Percentiles rank a stretch among this genome's conserved stretches.
Conservation (phyloP, 108 stramenopile genomes). For the Cafeteria roenbergensis region DNA sequence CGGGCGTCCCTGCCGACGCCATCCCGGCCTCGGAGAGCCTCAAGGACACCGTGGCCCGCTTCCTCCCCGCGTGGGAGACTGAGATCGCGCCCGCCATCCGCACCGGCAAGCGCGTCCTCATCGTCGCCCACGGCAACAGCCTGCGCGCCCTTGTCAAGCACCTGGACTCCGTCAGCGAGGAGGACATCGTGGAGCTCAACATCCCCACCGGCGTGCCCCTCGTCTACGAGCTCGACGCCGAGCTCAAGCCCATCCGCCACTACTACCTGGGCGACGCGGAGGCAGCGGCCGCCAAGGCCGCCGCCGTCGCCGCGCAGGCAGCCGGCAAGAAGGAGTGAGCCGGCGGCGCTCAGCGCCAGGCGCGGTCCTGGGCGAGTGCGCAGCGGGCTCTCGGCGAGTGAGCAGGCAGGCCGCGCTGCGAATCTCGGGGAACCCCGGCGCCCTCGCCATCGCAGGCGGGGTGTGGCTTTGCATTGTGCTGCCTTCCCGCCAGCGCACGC, state of each 20-base stretch:
- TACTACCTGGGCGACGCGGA: constrained; percentile 11
- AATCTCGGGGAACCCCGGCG: no score
- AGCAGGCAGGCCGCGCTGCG: no score
- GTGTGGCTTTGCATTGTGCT: no score
- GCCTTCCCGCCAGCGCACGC: no score
- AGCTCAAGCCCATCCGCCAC: constrained; percentile 8
- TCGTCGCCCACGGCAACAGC: constrained; percentile 96
- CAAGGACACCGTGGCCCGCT: constrained; percentile 73
- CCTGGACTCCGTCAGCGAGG: constrained; percentile 76
- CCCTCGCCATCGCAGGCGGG: no score
- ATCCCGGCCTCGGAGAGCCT: constrained; percentile 51
- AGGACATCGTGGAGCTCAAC: constrained; percentile 52
- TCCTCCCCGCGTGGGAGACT: constrained; percentile 77
- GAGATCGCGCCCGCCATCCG: constrained; percentile 70
- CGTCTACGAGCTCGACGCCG: constrained; percentile 47
- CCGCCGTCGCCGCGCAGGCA: constrained; percentile 7
- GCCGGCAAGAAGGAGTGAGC: no score
- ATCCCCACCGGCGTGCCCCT: constrained; percentile 66
- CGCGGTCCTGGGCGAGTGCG: no score
- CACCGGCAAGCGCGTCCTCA: constrained; percentile 74
- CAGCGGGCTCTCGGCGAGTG: no score
- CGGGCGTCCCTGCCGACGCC: constrained; percentile 13
- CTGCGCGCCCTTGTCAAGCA: constrained; percentile 93
- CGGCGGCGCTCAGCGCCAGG: no score
- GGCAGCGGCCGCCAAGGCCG: not conserved